phyloP scores from a whole-genome alignment of 169 alveolate species.

The Perkinsus marinus region DNA sequence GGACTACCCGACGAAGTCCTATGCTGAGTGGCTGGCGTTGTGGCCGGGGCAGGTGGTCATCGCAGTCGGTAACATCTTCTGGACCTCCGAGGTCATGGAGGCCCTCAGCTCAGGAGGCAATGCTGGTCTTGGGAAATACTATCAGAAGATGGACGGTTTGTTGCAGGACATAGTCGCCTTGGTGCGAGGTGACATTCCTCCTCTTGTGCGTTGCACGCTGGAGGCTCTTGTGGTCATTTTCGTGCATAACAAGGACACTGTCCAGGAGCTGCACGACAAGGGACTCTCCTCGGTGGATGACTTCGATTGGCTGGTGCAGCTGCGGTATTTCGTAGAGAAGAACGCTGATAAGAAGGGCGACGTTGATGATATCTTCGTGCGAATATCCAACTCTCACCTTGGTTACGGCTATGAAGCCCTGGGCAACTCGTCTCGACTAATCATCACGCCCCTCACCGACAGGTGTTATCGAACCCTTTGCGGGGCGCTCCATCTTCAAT shows the following conservation, averaged over 20 bases:
- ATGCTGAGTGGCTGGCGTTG: slow-evolving; percentile 70
- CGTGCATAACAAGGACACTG: slow-evolving; percentile 76
- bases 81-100: slow-evolving; percentile 69
- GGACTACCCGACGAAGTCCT: slow-evolving; percentile 50
- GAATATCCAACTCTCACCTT: slow-evolving; percentile 72
- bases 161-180: slow-evolving; percentile 63
- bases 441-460: slow-evolving; percentile 86
- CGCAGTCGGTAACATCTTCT: slow-evolving; percentile 59
- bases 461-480: slow-evolving; percentile 84
- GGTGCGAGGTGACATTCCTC: slow-evolving; percentile 70
- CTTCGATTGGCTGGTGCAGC: slow-evolving; percentile 74
- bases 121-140: slow-evolving; percentile 48
- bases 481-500: slow-evolving; percentile 75
- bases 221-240: slow-evolving; percentile 75
- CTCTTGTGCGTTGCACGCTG: slow-evolving; percentile 63
- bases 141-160: slow-evolving; percentile 39
- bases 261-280: slow-evolving; percentile 41
- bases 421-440: slow-evolving; percentile 81
- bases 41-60: slow-evolving; percentile 80
- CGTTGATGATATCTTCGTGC: slow-evolving; percentile 59
- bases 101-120: slow-evolving; percentile 39
- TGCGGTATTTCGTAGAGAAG: slow-evolving; percentile 72
- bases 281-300: slow-evolving; percentile 49
- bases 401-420: slow-evolving; percentile 78
- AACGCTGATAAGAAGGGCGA: slow-evolving; percentile 20